Base-by-base conservation (phyloP, 495 filamentous ascomycete species). In the Tetracladium marchalianum region DNA sequence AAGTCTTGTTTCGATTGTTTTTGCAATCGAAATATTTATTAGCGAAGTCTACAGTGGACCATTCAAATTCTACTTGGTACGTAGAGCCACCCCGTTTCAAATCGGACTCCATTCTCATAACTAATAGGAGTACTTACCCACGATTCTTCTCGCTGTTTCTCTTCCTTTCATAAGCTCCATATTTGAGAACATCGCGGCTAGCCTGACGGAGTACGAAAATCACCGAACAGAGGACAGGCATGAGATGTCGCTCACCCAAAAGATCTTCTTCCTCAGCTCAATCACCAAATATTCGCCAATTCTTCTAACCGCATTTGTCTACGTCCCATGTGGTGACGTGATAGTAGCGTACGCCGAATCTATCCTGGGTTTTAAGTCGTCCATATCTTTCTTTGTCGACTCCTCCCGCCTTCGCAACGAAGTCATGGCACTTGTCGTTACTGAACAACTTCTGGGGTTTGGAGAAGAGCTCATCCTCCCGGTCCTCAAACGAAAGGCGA, bases 241-340 rank as follows among this genome's bases (percentile, higher is more conserved):
- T 35, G 49, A 51, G 38, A 46, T 46, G 49, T 39, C 49, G 1
- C 41, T 47, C 18, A 46, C 43, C 35, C 49, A 51, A 36, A 51
- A 51, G 36, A 46, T 41, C 11, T 51, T 51, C 24, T 35, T 51
- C 2, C 43, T 51, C 19, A 47, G 38, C 43, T 38, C 45, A 34
- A 51, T 51, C 43, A 51, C 49, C 8, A 46, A 45, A 22, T 51
- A 51, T 15, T 17, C 45, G 2, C 49, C 49, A 33, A 46, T 51
- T 42, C 32, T 51, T 18, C 43, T 51, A 3, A 51, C 43, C 22
- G 49, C 49, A 10, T 51, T 51, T 15, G 43, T 51, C 49, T 51
- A 51, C 22, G 49, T 50, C 31, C 47, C 47, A 8, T 50, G 43
- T 39, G 47, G 47, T 13, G 17, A 50, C 24, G 24, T 38, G 18